These are phyloP conservation scores for Camelina sativa DNA, from an alignment of 345 rosid genomes.

Conservation along the genomic window DNA sequence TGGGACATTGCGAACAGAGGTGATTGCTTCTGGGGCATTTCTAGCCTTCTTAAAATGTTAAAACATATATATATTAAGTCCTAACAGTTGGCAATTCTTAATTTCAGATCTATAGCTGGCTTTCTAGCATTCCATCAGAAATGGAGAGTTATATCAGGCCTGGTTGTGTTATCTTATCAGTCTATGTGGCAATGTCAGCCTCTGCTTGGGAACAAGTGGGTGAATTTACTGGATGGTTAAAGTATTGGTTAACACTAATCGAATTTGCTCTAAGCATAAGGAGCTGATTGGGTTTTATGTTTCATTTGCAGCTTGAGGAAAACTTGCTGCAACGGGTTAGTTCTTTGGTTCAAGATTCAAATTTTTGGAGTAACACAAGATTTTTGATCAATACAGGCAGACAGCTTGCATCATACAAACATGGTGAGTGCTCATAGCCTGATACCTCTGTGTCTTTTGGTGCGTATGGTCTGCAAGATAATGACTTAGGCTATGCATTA, in stretches of 20 bases:
- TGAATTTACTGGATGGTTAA: conserved; percentile 21
- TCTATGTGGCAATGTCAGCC: conserved; percentile 75
- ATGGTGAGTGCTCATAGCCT: conserved; percentile 53
- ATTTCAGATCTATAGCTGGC: conserved; percentile 83
- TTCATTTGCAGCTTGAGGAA: conserved; percentile 60
- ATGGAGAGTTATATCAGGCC: conserved; percentile 98
- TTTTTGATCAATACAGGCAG: conserved; percentile 69
- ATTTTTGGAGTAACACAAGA: conserved; percentile 78
- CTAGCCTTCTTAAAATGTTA: not conserved
- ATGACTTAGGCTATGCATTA: conserved; percentile 29
- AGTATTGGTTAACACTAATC: not conserved
- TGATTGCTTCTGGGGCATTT: conserved; percentile 30
- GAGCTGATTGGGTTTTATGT: conserved; percentile 20
- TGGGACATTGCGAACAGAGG: conserved; percentile 66
- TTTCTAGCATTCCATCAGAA: conserved; percentile 81
- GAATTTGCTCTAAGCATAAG: conserved; percentile 38
- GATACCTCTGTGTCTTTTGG: conserved; percentile 1
- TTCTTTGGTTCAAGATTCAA: conserved; percentile 60
- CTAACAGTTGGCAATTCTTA: conserved; percentile 21
- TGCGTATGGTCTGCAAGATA: not conserved
- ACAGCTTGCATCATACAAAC: conserved; percentile 66
- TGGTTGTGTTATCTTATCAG: conserved; percentile 79
- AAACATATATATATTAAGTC: not conserved
- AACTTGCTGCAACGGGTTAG: conserved; percentile 55
- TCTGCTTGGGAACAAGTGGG: conserved; percentile 78